These are phyloP conservation scores for Trametes coccinea DNA, from an alignment of 768 basidiomycete genomes.

Conservation along the genomic window DNA sequence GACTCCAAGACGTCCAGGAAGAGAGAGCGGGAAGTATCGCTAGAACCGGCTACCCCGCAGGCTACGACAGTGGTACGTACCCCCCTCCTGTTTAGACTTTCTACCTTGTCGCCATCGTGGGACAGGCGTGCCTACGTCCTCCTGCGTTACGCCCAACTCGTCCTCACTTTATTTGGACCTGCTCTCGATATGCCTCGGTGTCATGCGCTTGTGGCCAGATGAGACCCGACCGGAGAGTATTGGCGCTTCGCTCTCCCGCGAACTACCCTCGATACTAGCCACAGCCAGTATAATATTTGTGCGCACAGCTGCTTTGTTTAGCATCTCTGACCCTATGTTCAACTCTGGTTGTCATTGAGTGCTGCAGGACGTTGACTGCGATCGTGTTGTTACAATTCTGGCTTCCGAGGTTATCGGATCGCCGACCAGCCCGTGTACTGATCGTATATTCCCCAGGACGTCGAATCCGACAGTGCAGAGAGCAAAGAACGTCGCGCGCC, in stretches of 20 bases:
- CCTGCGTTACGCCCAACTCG: neutral
- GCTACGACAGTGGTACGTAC: constrained; percentile 35
- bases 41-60: constrained; percentile 56
- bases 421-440: constrained; percentile 14
- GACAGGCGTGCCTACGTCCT: neutral
- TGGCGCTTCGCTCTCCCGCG: neutral
- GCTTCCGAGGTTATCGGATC: constrained; percentile 2
- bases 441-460: constrained; percentile 24
- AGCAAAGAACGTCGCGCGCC: constrained; percentile 59
- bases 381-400: neutral
- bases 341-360: neutral
- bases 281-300: neutral
- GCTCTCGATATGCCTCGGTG: neutral
- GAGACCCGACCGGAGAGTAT: neutral
- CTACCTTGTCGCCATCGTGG: neutral
- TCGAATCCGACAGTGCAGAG: constrained; percentile 35
- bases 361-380: no score
- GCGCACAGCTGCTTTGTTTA: neutral
- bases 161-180: neutral
- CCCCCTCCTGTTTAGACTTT: constrained; percentile 21
- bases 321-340: neutral
- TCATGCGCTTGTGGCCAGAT: neutral
- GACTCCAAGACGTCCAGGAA: constrained; percentile 60
- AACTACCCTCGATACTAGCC: no score
- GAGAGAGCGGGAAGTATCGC: constrained; percentile 75